These are phyloP conservation scores for Paraphaeosphaeria minitans DNA, from an alignment of 2,329 filamentous ascomycete species.

Conservation along the genomic window DNA sequence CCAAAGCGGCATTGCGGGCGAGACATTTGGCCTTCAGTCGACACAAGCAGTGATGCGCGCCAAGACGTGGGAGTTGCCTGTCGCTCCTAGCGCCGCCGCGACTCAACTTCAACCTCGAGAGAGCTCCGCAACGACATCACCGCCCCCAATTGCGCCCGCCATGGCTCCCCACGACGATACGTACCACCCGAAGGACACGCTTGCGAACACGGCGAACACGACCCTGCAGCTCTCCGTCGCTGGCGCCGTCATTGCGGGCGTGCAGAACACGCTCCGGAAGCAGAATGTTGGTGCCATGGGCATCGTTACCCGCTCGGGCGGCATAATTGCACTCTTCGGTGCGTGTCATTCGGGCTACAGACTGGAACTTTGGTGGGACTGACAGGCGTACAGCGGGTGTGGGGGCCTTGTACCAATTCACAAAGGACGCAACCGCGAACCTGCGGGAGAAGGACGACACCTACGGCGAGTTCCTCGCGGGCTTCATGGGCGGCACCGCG, in stretches of 20 bases:
- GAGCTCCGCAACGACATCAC: constrained; percentile 24
- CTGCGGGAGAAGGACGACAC: constrained; percentile 82
- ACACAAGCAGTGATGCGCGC: constrained; percentile 4
- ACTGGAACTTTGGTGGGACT: constrained; percentile 20
- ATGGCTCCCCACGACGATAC: constrained; percentile 43
- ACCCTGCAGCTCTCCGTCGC: constrained; percentile 67
- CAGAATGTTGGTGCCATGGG: constrained; percentile 81
- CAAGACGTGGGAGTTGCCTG: constrained; percentile 11
- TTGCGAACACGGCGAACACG: constrained; percentile 69
- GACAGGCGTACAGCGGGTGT: constrained; percentile 64
- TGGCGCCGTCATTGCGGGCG: constrained; percentile 74
- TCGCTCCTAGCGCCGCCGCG: constrained; percentile 8
- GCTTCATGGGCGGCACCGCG: constrained; percentile 75
- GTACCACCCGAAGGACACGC: constrained; percentile 77
- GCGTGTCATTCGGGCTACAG: constrained; percentile 35
- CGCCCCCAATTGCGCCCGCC: constrained; percentile 36
- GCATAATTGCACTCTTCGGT: constrained; percentile 73
- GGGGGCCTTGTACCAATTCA: constrained; percentile 79
- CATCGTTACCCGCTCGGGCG: constrained; percentile 78
- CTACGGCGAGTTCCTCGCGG: constrained; percentile 75
- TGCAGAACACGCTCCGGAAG: constrained; percentile 86
- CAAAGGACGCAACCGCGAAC: constrained; percentile 77
- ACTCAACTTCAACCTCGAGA: constrained; percentile 24
- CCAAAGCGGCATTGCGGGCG: constrained; percentile 12
- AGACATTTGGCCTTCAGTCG: constrained; percentile 11